A percentile compares a stretch with the other conserved stretches of the same genome.
Evolutionary conservation across 495 filamentous ascomycete species (phyloP).

Genomic region (Hyphodiscus hymeniophilus): DNA sequence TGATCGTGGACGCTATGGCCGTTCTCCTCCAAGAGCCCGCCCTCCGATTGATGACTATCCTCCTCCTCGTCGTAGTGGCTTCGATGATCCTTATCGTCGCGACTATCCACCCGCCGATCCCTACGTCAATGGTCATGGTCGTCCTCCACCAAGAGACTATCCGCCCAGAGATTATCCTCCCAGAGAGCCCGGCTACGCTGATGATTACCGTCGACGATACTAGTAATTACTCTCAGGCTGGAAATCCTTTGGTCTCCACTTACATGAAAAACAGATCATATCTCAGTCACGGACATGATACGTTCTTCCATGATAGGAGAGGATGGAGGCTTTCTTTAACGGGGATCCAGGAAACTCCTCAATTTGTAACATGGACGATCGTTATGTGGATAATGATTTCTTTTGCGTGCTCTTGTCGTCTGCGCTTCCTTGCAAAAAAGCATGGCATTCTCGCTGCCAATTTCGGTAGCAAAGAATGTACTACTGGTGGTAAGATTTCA

Average conservation of each 20-base stretch:
- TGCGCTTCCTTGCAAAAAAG: neutral
- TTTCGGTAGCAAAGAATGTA: neutral
- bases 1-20: slow-evolving; percentile 44
- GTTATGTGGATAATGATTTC: slow-evolving; percentile 2
- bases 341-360: neutral
- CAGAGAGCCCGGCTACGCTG: slow-evolving; percentile 39
- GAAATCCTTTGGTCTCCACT: neutral
- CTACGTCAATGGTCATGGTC: slow-evolving; percentile 53
- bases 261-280: slow-evolving; percentile 4
- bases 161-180: slow-evolving; percentile 47
- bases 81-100: slow-evolving; percentile 55
- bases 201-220: slow-evolving; percentile 31
- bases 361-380: slow-evolving; percentile 5
- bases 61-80: slow-evolving; percentile 43
- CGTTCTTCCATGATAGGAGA: slow-evolving; percentile 3
- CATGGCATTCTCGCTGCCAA: neutral
- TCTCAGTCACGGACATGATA: slow-evolving; percentile 1
- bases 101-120: slow-evolving; percentile 50
- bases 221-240: slow-evolving; percentile 11
- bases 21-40: slow-evolving; percentile 61
- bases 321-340: neutral
- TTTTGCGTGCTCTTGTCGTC: neutral
- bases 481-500: neutral
- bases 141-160: slow-evolving; percentile 47
- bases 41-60: slow-evolving; percentile 67